A percentile compares a stretch with the other conserved stretches of the same genome.
phyloP scores from a whole-genome alignment of 2,329 filamentous ascomycete species.

The Monosporascus ibericus region DNA sequence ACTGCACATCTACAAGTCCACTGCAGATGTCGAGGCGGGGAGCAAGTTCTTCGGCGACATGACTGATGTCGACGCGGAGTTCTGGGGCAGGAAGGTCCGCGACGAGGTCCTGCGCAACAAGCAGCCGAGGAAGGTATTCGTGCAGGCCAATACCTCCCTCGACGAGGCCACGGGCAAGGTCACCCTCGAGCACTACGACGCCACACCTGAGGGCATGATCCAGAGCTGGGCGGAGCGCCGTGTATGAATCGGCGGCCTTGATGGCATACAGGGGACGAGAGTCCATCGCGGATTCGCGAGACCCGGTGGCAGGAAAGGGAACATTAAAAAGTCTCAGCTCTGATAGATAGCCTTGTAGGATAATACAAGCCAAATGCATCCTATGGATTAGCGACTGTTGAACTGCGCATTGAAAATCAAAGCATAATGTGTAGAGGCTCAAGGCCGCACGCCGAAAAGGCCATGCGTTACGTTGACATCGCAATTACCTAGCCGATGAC shows the following conservation, averaged over 20 bases:
- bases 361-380: too few species aligned
- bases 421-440: too few species aligned
- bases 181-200: conserved; percentile 77
- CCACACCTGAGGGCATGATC: conserved; percentile 73
- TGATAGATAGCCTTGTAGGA: too few species aligned
- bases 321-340: too few species aligned
- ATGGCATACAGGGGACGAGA: neutral
- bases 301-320: too few species aligned
- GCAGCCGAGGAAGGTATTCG: conserved; percentile 84
- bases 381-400: too few species aligned
- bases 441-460: too few species aligned
- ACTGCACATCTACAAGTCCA: conserved; percentile 87
- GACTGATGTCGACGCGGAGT: conserved; percentile 73
- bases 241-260: conserved; percentile 22
- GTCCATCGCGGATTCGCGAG: neutral
- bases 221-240: conserved; percentile 69
- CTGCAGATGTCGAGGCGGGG: conserved; percentile 75
- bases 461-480: too few species aligned
- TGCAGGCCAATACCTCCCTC: conserved; percentile 83
- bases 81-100: conserved; percentile 76
- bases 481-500: too few species aligned
- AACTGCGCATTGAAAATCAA: too few species aligned
- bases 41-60: conserved; percentile 76
- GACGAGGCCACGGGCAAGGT: conserved; percentile 65
- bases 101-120: conserved; percentile 70